phyloP scores from a whole-genome alignment of 371 early-diverging fungal species.

The Vittaforma corneae region DNA sequence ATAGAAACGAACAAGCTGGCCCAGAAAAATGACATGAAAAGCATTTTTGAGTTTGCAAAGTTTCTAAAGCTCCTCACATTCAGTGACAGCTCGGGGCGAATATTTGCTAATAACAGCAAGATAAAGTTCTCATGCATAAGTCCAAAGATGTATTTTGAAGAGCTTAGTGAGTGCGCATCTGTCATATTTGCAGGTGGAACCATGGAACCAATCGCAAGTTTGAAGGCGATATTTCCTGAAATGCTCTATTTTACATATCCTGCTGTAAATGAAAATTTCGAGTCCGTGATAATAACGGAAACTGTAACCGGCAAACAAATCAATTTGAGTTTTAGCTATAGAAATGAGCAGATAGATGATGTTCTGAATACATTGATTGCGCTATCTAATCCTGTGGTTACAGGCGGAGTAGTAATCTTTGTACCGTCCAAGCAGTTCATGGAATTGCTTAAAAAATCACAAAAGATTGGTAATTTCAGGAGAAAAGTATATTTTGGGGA shows the following conservation, averaged over 20 bases:
- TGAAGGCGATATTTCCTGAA: conserved; percentile 18
- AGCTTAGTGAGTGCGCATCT: conserved; percentile 68
- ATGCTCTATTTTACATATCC: conserved; percentile 22
- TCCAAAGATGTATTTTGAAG: conserved; percentile 69
- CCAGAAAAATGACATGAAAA: conserved; percentile 11
- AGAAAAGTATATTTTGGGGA: conserved; percentile 47
- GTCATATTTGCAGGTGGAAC: conserved; percentile 86
- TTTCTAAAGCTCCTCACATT: conserved; percentile 45
- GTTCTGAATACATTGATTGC: conserved; percentile 23
- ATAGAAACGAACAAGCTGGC: conserved; percentile 34
- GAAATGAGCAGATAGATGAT: conserved; percentile 48
- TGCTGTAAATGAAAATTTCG: conserved; percentile 48
- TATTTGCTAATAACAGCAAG: conserved; percentile 21
- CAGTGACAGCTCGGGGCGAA: conserved; percentile 41
- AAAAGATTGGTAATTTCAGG: conserved; percentile 3
- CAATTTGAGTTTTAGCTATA: conserved; percentile 65
- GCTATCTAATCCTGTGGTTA: conserved; percentile 27
- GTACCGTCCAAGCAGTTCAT: conserved; percentile 56
- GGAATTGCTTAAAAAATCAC: conserved; percentile 22
- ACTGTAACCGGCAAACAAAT: conserved; percentile 64
- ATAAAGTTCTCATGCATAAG: conserved; percentile 65
- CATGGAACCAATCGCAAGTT: conserved; percentile 66
- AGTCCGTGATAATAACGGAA: conserved; percentile 62
- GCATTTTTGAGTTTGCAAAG: conserved; percentile 33
- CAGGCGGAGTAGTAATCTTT: conserved; percentile 57